phyloP scores from a whole-genome alignment of 2,329 filamentous ascomycete genomes.

The Aurifilum marmelostoma region DNA sequence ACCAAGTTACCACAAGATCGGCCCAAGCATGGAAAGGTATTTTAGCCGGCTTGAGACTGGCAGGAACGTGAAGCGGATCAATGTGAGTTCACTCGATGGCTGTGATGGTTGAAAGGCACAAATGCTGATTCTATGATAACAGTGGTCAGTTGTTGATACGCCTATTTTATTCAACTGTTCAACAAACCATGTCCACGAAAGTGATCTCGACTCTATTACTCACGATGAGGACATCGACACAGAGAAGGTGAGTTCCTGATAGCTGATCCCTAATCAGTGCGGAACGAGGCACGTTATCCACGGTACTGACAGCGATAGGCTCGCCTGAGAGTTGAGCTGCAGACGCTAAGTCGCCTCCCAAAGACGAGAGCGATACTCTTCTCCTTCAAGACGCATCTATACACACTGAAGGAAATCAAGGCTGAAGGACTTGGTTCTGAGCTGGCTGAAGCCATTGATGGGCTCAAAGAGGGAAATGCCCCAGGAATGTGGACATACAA shows the following conservation, averaged over 20 bases:
- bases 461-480: slow-evolving; percentile 53
- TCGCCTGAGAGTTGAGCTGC: slow-evolving; percentile 52
- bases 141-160: slow-evolving; percentile 56
- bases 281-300: background rate
- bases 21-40: slow-evolving; percentile 57
- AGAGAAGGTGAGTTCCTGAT: slow-evolving; percentile 37
- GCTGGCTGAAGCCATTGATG: slow-evolving; percentile 57
- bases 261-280: too few relatives aligned
- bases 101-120: background rate
- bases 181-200: slow-evolving; percentile 43
- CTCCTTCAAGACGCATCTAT: slow-evolving; percentile 60
- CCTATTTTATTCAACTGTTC: slow-evolving; percentile 44
- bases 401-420: slow-evolving; percentile 52
- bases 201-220: slow-evolving; percentile 36
- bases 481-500: slow-evolving; percentile 60
- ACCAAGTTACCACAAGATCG: slow-evolving; percentile 58
- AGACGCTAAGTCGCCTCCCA: slow-evolving; percentile 55
- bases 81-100: slow-evolving; percentile 42
- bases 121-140: slow-evolving; percentile 5
- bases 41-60: slow-evolving; percentile 53
- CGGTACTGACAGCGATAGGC: slow-evolving; percentile 34
- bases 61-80: slow-evolving; percentile 53
- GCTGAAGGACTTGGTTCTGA: slow-evolving; percentile 50
- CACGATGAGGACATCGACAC: slow-evolving; percentile 45
- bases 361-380: slow-evolving; percentile 52